Base-by-base conservation (phyloP, 371 early-diverging fungal species). In the Parasitella parasitica region DNA sequence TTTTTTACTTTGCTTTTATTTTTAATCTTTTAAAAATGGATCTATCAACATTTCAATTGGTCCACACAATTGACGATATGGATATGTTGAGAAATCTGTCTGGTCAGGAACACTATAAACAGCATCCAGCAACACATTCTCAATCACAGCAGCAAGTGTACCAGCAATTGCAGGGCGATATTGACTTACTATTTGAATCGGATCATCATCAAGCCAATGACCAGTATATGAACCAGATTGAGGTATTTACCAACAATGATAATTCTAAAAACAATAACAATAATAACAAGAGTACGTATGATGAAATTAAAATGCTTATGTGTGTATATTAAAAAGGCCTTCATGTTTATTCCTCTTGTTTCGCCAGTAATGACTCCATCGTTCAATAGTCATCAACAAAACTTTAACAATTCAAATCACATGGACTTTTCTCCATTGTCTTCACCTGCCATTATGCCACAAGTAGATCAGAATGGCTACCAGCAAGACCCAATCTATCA, bases 351-450 rank as follows among this genome's bases (percentile, higher is more conserved):
- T 9, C 88, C 88, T 6, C 70, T 88, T 43, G 82, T 88, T 46
- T 88, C 88, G 8, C 88, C 88, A 12, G 85, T 84, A 20, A 84
- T 84, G 77, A 88, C 85, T 12, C 88, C 88, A 27, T 85, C 85
- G 16, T 69, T 66, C 30, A 50, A 49, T 27, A 66, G 64, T 76
- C 67, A 71, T 43, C 60, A 69, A 27, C 22, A 77, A 15, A 66
- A 69, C 18, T 36, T 60, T 22, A 43, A 54, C 15, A 50, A 37
- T 51, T 13, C 41, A 32, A 70, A 68, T 15, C 77, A 81, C 30
- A 75, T 81, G 48, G 72, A 71, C 22, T 86, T 86, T 60, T 81
- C 81, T 36, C 88, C 88, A 6, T 62, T 88, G 15, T 80, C 88
- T 4, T 88, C 88, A 5, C 88, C 88, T 20, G 84, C 82, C 5